A percentile compares a stretch with the other conserved stretches of the same genome.
phyloP scores from a whole-genome alignment of 805 yeast species.

The Lipomyces japonicus region DNA sequence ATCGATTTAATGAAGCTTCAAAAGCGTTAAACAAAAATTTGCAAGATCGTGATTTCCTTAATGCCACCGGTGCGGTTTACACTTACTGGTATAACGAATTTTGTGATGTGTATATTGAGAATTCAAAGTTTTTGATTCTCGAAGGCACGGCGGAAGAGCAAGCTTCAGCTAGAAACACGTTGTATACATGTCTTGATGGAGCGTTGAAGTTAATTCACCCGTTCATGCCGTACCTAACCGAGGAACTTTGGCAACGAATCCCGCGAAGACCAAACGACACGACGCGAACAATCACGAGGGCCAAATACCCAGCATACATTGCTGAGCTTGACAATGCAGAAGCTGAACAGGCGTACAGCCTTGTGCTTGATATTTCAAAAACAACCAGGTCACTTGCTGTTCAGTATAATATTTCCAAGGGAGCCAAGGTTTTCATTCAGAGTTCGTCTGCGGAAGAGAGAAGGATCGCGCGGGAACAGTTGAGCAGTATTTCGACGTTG shows the following conservation, averaged over 20 bases:
- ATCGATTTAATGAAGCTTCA: conserved; percentile 70
- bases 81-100: conserved; percentile 91
- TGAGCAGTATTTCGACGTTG: conserved; percentile 81
- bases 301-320: conserved; percentile 69
- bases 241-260: conserved; percentile 98
- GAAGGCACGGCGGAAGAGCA: conserved; percentile 82
- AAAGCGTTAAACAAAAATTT: conserved; percentile 60
- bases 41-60: conserved; percentile 84
- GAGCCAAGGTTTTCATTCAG: conserved; percentile 82
- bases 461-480: conserved; percentile 62
- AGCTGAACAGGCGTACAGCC: conserved; percentile 73
- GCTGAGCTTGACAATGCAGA: conserved; percentile 57
- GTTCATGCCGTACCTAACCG: conserved; percentile 96
- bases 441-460: conserved; percentile 48
- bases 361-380: conserved; percentile 80
- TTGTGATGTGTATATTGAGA: conserved; percentile 97
- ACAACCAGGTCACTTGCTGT: conserved; percentile 88
- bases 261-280: conserved; percentile 78
- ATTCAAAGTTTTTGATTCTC: conserved; percentile 84
- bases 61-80: conserved; percentile 80
- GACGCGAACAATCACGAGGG: conserved; percentile 66
- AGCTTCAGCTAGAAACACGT: conserved; percentile 86
- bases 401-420: conserved; percentile 83
- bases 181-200: conserved; percentile 87
- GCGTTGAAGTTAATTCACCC: conserved; percentile 93